Base-by-base conservation (phyloP, 176 grass and related monocot species). In the Stipa capillata region DNA sequence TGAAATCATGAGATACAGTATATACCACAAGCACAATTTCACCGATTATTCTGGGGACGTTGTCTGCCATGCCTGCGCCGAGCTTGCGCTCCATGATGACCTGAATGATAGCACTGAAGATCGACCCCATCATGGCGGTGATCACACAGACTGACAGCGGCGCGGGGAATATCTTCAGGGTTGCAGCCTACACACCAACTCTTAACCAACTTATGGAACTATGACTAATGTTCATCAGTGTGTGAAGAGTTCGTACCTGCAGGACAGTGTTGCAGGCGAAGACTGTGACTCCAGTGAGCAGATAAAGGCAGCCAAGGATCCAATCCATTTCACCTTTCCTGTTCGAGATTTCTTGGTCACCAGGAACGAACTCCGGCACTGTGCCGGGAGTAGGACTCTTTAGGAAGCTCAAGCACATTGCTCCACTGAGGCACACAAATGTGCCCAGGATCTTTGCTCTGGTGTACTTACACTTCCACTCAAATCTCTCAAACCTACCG, bases 381-480 rank as follows among this genome's bases (percentile, higher is more conserved):
- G 21, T 21, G 1, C 37, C 69, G 6, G 74, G 75, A 59, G 24
- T 6, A 5, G 89, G 58, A 45, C 32, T 72, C 74, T 86, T 84
- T 5, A 86, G 57, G 79, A 92, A 88, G 83, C 73, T 88, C 29
- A 92, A 72, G 21, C 82, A 57, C 65, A 88, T 83, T 32, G 82
- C 85, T 7, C 90, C 90, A 49, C 55, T 74, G 51, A 92, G 84
- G 74, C 90, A 92, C 44, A 88, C 67, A 16, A 85, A 49, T 5
- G 90, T 92, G 8, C 90, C 90, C 29, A 88, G 12, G 34, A 88
- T 64, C 79, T 92, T 92, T 8, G 74, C 53, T 64, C 74, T 88
- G 13, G 82, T 92, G 78, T 85, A 88, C 61, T 56, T 49, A 79
- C 90, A 86, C 44, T 55, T 79, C 49, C 79, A 55, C 0, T 85